These are phyloP conservation scores for Cyanodermella asteris DNA, from an alignment of 2,329 filamentous ascomycete genomes.

Conservation along the genomic window DNA sequence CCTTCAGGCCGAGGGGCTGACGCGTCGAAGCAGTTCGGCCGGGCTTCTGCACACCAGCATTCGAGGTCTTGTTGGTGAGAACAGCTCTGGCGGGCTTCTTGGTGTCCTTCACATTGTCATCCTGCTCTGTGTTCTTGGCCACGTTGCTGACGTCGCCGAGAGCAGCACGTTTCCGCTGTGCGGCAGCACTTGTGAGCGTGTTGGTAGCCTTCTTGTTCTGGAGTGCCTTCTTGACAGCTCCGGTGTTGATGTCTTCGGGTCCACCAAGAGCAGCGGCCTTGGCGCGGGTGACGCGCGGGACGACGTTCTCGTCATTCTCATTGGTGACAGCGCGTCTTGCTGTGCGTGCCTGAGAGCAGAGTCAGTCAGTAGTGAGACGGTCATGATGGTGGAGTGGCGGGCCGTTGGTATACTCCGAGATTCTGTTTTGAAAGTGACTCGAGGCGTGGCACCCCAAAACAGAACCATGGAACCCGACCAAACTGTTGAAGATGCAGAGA, in stretches of 20 bases:
- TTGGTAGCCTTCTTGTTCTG: slow-evolving; percentile 46
- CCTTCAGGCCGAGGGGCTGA: slow-evolving; percentile 42
- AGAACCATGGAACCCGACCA: too few species aligned
- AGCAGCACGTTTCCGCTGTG: slow-evolving; percentile 57
- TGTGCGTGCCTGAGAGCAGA: slow-evolving; percentile 37
- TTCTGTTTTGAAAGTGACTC: too few species aligned
- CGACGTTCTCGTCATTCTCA: slow-evolving; percentile 84
- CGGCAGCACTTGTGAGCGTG: slow-evolving; percentile 26
- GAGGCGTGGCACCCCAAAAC: too few species aligned
- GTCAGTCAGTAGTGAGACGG: neutral
- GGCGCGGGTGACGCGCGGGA: slow-evolving; percentile 75
- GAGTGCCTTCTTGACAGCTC: slow-evolving; percentile 42
- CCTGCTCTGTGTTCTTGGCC: slow-evolving; percentile 46
- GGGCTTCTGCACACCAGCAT: slow-evolving; percentile 62
- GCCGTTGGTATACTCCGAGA: too few species aligned
- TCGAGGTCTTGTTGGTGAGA: slow-evolving; percentile 60
- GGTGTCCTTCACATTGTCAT: slow-evolving; percentile 34
- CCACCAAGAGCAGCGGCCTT: slow-evolving; percentile 52
- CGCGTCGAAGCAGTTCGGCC: slow-evolving; percentile 37
- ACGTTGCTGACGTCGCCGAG: slow-evolving; percentile 94
- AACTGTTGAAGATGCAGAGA: too few species aligned
- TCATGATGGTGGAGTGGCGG: slow-evolving; percentile 1
- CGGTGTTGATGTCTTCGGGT: slow-evolving; percentile 26
- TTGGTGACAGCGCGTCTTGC: slow-evolving; percentile 57
- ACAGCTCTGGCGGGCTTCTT: slow-evolving; percentile 57